phyloP scores from a whole-genome alignment of 495 filamentous ascomycete species.

The Sordaria brevicollis region DNA sequence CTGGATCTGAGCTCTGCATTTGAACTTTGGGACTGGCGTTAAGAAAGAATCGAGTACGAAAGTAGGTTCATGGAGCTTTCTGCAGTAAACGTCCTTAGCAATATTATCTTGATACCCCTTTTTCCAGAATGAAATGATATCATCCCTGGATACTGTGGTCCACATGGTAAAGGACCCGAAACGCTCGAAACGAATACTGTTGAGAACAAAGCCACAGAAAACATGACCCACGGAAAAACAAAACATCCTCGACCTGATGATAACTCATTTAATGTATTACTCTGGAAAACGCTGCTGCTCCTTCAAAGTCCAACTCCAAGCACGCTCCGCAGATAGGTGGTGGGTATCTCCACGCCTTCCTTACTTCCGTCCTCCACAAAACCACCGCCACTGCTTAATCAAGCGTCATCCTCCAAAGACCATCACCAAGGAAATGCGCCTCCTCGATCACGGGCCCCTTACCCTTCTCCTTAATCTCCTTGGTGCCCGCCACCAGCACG shows the following conservation, averaged over 20 bases:
- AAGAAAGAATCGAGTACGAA: too few relatives aligned
- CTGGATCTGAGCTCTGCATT: too few relatives aligned
- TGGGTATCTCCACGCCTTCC: not conserved
- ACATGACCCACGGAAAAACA: not conserved
- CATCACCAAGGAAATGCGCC: slow-evolving; percentile 90
- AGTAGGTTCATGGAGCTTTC: too few relatives aligned
- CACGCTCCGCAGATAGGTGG: not conserved
- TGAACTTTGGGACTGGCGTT: too few relatives aligned
- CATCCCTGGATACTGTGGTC: too few relatives aligned
- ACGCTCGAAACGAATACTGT: too few relatives aligned
- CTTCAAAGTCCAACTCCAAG: not conserved
- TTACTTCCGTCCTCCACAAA: not conserved
- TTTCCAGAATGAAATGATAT: too few relatives aligned
- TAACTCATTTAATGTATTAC: not conserved
- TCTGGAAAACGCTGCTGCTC: not conserved
- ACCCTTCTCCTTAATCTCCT: slow-evolving; percentile 84
- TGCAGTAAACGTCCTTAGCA: too few relatives aligned
- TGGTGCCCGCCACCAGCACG: slow-evolving; percentile 72
- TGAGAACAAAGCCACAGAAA: not conserved
- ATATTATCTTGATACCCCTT: too few relatives aligned
- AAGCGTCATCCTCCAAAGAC: slow-evolving; percentile 70
- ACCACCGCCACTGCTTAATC: slow-evolving; percentile 37
- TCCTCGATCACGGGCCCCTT: slow-evolving; percentile 90
- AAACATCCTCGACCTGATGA: not conserved
- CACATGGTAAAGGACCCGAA: too few relatives aligned